phyloP scores from a whole-genome alignment of 2,329 filamentous ascomycete species.

The Diaporthe citriasiana region DNA sequence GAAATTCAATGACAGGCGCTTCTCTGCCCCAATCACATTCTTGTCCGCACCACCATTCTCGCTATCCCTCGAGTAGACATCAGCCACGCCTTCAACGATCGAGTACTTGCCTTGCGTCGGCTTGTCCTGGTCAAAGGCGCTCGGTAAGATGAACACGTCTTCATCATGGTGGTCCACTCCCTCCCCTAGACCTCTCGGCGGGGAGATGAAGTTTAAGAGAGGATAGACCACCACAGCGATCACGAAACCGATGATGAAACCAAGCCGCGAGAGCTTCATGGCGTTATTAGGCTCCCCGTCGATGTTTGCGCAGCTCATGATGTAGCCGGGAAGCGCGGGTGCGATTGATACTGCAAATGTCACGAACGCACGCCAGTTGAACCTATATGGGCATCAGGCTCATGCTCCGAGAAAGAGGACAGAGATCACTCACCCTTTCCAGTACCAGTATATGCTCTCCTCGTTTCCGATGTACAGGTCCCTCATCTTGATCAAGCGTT shows the following conservation, averaged over 20 bases:
- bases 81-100: conserved; percentile 18
- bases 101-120: conserved; percentile 37
- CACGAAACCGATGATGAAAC: conserved; percentile 32
- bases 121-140: conserved; percentile 30
- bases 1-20: not conserved
- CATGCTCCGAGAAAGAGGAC: not conserved
- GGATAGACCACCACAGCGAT: conserved; percentile 31
- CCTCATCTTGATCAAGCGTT: conserved; percentile 44
- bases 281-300: conserved; percentile 31
- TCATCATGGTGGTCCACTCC: conserved; percentile 34
- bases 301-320: conserved; percentile 37
- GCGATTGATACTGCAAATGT: conserved; percentile 36
- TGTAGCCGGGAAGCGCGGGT: conserved; percentile 36
- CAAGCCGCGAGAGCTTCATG: conserved; percentile 33
- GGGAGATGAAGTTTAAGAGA: conserved; percentile 17
- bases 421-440: conserved; percentile 9
- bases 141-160: conserved; percentile 29
- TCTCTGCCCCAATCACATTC: not conserved
- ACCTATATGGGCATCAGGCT: not conserved
- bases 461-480: conserved; percentile 44
- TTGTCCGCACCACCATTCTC: conserved; percentile 5
- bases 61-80: conserved; percentile 16
- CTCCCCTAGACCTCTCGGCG: conserved; percentile 33
- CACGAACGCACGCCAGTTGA: conserved; percentile 44
- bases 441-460: conserved; percentile 46